These are phyloP conservation scores for Talaromyces sp. DNA, from an alignment of 2,329 filamentous ascomycete genomes.

Conservation along the genomic window DNA sequence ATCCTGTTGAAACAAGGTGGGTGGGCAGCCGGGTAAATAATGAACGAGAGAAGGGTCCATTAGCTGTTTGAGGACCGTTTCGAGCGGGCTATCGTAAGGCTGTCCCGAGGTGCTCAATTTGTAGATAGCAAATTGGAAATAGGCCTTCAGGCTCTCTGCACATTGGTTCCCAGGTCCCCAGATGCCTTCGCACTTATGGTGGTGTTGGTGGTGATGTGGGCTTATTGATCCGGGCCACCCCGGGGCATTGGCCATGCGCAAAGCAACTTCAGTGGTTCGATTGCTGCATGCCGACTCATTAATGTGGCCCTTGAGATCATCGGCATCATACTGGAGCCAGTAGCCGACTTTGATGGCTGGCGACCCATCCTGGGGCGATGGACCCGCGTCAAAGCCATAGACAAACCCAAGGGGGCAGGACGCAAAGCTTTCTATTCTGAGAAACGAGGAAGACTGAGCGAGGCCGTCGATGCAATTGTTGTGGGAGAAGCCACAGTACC, in stretches of 20 bases:
- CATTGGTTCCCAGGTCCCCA: constrained; percentile 25
- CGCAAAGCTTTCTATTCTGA: constrained; percentile 31
- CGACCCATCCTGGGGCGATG: constrained; percentile 13
- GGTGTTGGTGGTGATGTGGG: constrained; percentile 15
- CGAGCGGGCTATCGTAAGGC: constrained; percentile 24
- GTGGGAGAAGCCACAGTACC: constrained; percentile 28
- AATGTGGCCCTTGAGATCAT: constrained; percentile 20
- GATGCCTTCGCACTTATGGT: constrained; percentile 34
- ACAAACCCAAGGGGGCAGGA: constrained; percentile 26
- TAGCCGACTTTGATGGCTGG: constrained; percentile 29
- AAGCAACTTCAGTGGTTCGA: constrained; percentile 30
- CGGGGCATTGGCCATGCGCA: constrained; percentile 32
- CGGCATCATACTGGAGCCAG: constrained; percentile 30
- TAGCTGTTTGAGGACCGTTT: constrained; percentile 25
- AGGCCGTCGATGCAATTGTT: constrained; percentile 31
- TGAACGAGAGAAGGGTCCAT: constrained; percentile 13
- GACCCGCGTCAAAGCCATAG: constrained; percentile 28
- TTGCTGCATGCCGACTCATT: constrained; percentile 20
- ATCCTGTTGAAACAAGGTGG: constrained; percentile 27
- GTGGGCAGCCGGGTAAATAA: constrained; percentile 22
- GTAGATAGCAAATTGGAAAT: constrained; percentile 23
- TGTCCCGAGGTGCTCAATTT: constrained; percentile 20
- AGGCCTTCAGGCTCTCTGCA: constrained; percentile 24
- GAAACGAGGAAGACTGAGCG: constrained; percentile 29
- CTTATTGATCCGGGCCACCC: constrained; percentile 20